Evolutionary conservation across 495 filamentous ascomycete genomes (phyloP).

Genomic region (Cenococcum geophilum): DNA sequence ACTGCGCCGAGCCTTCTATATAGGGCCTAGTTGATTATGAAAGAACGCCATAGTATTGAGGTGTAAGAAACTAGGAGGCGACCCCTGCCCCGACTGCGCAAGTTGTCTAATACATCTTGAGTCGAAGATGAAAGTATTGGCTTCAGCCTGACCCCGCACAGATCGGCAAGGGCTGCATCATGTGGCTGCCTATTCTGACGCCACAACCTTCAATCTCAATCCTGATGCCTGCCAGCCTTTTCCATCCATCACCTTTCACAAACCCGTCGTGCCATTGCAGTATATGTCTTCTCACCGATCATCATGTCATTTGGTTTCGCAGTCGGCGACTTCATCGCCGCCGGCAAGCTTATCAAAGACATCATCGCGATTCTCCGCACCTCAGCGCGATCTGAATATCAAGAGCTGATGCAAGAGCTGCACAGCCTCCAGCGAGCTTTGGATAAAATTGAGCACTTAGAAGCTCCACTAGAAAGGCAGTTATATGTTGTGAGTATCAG

Average conservation of each 20-base stretch:
- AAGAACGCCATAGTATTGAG: no score
- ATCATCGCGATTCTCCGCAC: conserved; percentile 3
- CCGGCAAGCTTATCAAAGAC: conserved; percentile 7
- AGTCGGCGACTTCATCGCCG: conserved; percentile 7
- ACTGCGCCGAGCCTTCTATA: no score
- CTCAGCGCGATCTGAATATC: conserved; percentile 11
- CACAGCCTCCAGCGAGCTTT: conserved; percentile 9
- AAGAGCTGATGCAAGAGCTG: conserved; percentile 11
- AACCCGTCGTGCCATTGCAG: not conserved
- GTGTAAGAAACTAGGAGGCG: no score
- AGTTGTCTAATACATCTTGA: conserved; percentile 25
- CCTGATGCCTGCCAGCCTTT: not conserved
- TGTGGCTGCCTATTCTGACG: not conserved
- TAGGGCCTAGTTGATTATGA: no score
- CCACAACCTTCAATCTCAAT: not conserved
- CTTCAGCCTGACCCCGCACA: not conserved
- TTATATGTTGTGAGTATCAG: not conserved
- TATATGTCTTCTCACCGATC: not conserved
- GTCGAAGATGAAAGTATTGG: not conserved
- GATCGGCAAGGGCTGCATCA: not conserved
- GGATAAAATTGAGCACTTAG: conserved; percentile 9
- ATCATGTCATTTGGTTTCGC: conserved; percentile 9
- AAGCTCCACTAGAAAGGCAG: not conserved
- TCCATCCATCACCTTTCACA: not conserved
- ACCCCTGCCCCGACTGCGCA: no score